These are phyloP conservation scores for Gelatoporia subvermispora DNA, from an alignment of 768 basidiomycete species.

Conservation along the genomic window DNA sequence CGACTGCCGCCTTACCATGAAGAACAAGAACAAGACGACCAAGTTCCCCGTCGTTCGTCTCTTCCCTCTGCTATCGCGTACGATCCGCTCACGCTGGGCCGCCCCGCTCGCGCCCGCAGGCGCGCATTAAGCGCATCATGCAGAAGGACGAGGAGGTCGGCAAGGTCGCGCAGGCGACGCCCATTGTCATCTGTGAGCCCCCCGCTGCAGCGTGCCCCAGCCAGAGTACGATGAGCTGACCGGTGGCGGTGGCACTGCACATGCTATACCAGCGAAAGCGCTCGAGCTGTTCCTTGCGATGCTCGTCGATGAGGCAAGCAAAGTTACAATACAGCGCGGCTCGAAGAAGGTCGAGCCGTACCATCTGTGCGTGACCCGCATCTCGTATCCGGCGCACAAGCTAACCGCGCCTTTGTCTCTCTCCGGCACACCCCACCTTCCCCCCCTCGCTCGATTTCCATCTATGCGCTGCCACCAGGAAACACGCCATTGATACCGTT, in stretches of 20 bases:
- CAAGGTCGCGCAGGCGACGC: constrained; percentile 95
- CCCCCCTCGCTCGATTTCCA: background rate
- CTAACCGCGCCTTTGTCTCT: background rate
- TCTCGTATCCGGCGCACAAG: background rate
- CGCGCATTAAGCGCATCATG: constrained; percentile 99
- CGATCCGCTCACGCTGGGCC: background rate
- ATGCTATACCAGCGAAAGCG: constrained; percentile 68
- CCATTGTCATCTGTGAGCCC: constrained; percentile 91
- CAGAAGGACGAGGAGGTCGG: constrained; percentile 99
- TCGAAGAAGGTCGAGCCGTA: constrained; percentile 89
- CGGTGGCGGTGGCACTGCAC: background rate
- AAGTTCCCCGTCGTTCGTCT: constrained; percentile 83
- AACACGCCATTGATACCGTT: constrained; percentile 84
- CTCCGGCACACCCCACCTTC: background rate
- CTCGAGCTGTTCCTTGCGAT: constrained; percentile 87
- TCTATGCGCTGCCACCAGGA: constrained; percentile 42
- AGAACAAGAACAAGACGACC: constrained; percentile 87
- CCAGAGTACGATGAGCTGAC: background rate
- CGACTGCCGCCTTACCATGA: constrained; percentile 43
- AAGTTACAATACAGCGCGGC: constrained; percentile 72
- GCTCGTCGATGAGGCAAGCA: constrained; percentile 77
- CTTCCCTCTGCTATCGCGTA: background rate
- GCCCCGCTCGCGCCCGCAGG: constrained; percentile 39
- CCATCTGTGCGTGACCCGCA: constrained; percentile 67
- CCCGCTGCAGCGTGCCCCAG: background rate